These are phyloP conservation scores for Pezicula carpinea DNA, from an alignment of 2,329 filamentous ascomycete species.

Conservation along the genomic window DNA sequence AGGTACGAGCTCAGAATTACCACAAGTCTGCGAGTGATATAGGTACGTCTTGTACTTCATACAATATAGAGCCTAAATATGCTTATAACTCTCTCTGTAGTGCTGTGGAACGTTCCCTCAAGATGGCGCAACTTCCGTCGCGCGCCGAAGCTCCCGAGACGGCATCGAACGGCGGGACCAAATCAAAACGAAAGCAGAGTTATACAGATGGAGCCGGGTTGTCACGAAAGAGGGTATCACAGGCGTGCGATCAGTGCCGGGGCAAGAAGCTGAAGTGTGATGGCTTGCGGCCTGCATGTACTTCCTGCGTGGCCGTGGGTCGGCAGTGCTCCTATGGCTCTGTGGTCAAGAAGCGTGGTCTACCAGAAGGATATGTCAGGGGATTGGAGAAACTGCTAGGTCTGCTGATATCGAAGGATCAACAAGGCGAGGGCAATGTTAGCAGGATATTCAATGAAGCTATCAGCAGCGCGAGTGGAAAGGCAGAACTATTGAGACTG, in stretches of 20 bases:
- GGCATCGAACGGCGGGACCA: neutral
- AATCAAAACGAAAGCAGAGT: neutral
- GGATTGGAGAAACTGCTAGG: slow-evolving; percentile 58
- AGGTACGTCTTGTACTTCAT: no score
- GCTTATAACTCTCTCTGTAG: no score
- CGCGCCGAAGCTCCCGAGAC: neutral
- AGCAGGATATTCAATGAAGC: slow-evolving; percentile 36
- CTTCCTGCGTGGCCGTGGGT: slow-evolving; percentile 46
- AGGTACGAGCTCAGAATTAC: no score
- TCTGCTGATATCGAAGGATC: slow-evolving; percentile 22
- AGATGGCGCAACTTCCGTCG: no score
- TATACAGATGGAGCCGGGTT: neutral
- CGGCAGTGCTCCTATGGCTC: slow-evolving; percentile 59
- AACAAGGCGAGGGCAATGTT: slow-evolving; percentile 31
- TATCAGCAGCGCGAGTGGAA: slow-evolving; percentile 24
- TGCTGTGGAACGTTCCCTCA: no score
- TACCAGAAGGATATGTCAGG: slow-evolving; percentile 73
- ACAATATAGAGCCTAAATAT: no score
- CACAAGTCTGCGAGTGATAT: no score
- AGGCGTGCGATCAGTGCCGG: slow-evolving; percentile 47
- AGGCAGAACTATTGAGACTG: slow-evolving; percentile 32
- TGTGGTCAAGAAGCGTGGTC: slow-evolving; percentile 67
- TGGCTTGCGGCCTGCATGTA: slow-evolving; percentile 54
- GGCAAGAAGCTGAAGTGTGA: slow-evolving; percentile 52
- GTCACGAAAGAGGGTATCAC: slow-evolving; percentile 33